Conservation (phyloP, 2,329 filamentous ascomycete genomes). For the Diaporthe ilicicola region DNA sequence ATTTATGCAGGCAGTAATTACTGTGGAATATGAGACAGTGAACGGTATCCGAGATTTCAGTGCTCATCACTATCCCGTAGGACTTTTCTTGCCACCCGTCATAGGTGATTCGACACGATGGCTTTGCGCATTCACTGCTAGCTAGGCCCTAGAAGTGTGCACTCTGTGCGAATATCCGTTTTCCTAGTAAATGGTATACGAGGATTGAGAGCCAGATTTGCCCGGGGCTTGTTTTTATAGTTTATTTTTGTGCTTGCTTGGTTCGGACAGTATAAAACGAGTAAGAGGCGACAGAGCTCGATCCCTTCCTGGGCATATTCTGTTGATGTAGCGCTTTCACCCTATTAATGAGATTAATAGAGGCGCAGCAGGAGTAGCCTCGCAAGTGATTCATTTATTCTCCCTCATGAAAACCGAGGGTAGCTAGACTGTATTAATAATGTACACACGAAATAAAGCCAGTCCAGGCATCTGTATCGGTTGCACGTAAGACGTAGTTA, state of each 20-base stretch:
- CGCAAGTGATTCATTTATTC: neutral
- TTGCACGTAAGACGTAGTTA: neutral
- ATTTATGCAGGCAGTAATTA: neutral
- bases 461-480: neutral
- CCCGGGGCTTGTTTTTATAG: too few relatives aligned
- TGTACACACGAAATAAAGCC: neutral
- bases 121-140: too few relatives aligned
- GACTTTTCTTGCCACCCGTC: neutral
- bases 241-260: too few relatives aligned
- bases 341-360: neutral
- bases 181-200: too few relatives aligned
- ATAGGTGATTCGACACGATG: too few relatives aligned
- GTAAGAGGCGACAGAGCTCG: too few relatives aligned
- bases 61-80: neutral
- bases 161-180: too few relatives aligned
- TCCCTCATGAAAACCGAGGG: neutral
- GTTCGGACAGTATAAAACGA: too few relatives aligned
- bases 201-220: too few relatives aligned
- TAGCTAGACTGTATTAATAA: neutral
- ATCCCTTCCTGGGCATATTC: neutral
- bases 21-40: slow-evolving; percentile 9
- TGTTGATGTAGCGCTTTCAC: neutral
- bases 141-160: too few relatives aligned
- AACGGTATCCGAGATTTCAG: neutral
- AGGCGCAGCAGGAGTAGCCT: neutral